A percentile compares a stretch with the other conserved stretches of the same genome.
Evolutionary conservation across 306 rosid species (phyloP).

Genomic region (Sicyos baderoa): DNA sequence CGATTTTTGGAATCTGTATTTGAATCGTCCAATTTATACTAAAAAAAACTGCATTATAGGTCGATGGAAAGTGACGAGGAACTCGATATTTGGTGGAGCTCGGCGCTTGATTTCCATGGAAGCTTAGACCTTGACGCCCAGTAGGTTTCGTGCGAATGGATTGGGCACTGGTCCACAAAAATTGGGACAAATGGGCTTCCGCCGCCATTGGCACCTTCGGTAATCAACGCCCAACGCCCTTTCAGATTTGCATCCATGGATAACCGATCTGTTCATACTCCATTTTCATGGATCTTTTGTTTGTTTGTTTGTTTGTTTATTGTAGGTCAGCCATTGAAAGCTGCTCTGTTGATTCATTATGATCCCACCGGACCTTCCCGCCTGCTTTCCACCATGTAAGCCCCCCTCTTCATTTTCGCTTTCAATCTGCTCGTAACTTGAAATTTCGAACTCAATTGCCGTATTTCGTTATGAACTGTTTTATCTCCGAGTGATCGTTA

Average conservation of each 20-base stretch:
- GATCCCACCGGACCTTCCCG: conserved; percentile 59
- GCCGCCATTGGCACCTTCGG: conserved; percentile 49
- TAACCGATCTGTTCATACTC: neutral
- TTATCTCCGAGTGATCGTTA: no score
- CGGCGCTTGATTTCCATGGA: neutral
- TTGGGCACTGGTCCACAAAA: conserved; percentile 50
- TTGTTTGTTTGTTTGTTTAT: conserved; percentile 15
- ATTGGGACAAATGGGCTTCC: conserved; percentile 75
- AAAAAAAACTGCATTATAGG: no score
- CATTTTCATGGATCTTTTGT: conserved; percentile 13
- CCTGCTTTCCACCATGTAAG: conserved; percentile 73
- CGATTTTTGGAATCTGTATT: no score
- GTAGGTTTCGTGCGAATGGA: conserved; percentile 32
- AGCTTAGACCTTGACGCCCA: neutral
- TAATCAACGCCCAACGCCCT: conserved; percentile 20
- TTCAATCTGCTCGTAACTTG: neutral
- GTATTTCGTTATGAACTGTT: neutral
- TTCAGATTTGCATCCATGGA: neutral
- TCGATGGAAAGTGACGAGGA: no score
- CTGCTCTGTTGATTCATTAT: conserved; percentile 50
- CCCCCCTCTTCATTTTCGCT: neutral
- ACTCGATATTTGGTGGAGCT: neutral
- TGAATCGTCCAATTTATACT: no score
- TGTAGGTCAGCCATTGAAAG: conserved; percentile 46
- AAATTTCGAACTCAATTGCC: neutral